These are phyloP conservation scores for Poronia punctata DNA, from an alignment of 495 filamentous ascomycete genomes.

Conservation along the genomic window DNA sequence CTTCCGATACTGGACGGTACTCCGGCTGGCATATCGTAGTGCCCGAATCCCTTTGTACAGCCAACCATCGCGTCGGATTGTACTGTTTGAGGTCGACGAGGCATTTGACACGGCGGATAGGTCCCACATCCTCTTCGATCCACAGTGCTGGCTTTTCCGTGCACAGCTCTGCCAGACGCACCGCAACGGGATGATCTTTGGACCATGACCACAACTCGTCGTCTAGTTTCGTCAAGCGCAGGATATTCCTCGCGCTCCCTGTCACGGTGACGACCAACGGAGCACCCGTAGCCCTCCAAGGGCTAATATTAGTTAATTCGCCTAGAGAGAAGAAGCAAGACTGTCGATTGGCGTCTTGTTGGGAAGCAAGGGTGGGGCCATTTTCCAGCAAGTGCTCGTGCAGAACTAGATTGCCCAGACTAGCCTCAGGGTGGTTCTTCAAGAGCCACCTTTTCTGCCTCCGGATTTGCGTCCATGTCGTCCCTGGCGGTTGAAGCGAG, in stretches of 20 bases:
- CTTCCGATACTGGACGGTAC: slow-evolving; percentile 20
- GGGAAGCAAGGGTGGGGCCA: slow-evolving; percentile 8
- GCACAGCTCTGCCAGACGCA: slow-evolving; percentile 30
- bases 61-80: slow-evolving; percentile 49
- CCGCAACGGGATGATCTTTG: slow-evolving; percentile 24
- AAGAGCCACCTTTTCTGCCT: slow-evolving; percentile 32
- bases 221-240: slow-evolving; percentile 40
- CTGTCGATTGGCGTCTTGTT: slow-evolving; percentile 2
- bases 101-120: slow-evolving; percentile 64
- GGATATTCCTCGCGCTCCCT: slow-evolving; percentile 45
- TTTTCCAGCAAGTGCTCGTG: slow-evolving; percentile 23
- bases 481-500: slow-evolving; percentile 9
- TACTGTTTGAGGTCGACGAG: slow-evolving; percentile 42
- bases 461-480: slow-evolving; percentile 11
- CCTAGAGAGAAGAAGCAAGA: slow-evolving; percentile 28
- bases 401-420: slow-evolving; percentile 22
- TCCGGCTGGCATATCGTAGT: slow-evolving; percentile 57
- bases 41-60: slow-evolving; percentile 50
- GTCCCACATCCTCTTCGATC: slow-evolving; percentile 42
- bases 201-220: slow-evolving; percentile 42
- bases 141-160: slow-evolving; percentile 44
- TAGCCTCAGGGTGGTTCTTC: slow-evolving; percentile 31
- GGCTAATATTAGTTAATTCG: slow-evolving; percentile 29
- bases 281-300: slow-evolving; percentile 13
- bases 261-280: slow-evolving; percentile 40